Base-by-base conservation (phyloP, 768 basidiomycete species). In the Boletus insuetus region DNA sequence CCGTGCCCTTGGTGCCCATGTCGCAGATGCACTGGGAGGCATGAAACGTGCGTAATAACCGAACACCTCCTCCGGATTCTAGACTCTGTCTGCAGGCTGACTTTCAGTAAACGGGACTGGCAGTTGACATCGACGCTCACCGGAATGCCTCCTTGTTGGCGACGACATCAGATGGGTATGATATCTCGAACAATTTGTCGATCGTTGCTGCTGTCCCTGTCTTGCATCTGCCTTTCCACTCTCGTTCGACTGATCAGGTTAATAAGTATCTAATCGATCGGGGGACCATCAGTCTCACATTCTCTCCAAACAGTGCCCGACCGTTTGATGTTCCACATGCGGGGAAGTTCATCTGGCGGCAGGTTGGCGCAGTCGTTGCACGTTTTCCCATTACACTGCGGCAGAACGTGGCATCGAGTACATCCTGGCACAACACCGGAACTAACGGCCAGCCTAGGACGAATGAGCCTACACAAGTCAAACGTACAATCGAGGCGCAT, bases 1-100 rank as follows among this genome's bases (percentile, higher is more conserved):
- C 62, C 4, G 75, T 65, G 32, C 78, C 77, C 55, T 82, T 82
- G 16, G 75, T 75, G 9, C 85, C 85, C 56, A 87, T 70, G 65
- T 87, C 83, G 71, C 85, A 87, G 40, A 87, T 83, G 61, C 84
- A 86, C 56, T 85, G 84, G 3, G 82, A 75, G 53, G 82, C 79
- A 56, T 87, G 82, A 62, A 84, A 87, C 38, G 80, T 83, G 59
- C 81, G 77, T 49, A 85, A 73, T 61, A 82, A 75, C 58, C 76
- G 75, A 57, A 75, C 48, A 2, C 72, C 43, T 65, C 69, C 49
- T 60, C 67, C 57, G 68, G 74, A 55, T 65, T 70, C 56, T 74
- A 69, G 56, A 74, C 77, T 65, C 26, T 61, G 58, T 41, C 65
- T 68, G 41, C 14, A 38, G 32, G 29, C 35, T 6, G 29, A 52